These are phyloP conservation scores for Lathyrus aphaca DNA, from an alignment of 306 rosid genomes.

Conservation along the genomic window DNA sequence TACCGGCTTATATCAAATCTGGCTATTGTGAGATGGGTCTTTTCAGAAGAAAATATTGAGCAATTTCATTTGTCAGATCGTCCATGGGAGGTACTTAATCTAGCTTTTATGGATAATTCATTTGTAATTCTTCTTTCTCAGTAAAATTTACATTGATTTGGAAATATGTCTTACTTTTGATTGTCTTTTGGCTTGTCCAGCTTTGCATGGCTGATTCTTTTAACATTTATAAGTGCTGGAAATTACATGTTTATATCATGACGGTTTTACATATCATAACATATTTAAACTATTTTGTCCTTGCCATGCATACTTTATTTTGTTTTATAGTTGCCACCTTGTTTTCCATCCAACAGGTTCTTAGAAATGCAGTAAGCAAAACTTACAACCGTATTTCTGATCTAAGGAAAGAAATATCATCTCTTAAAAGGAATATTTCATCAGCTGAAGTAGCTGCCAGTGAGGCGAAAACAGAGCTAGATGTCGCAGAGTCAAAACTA, in stretches of 20 bases:
- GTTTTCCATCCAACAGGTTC: conserved; percentile 54
- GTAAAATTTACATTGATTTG: background rate
- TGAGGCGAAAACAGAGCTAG: conserved; percentile 66
- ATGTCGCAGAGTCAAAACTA: conserved; percentile 80
- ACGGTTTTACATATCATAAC: background rate
- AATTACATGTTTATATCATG: background rate
- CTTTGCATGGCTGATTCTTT: conserved; percentile 21
- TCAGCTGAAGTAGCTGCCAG: conserved; percentile 76
- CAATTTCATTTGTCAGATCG: conserved; percentile 89
- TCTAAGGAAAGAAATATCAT: conserved; percentile 85
- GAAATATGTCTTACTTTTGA: conserved; percentile 20
- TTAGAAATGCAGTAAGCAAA: conserved; percentile 87
- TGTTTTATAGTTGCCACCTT: conserved; percentile 9
- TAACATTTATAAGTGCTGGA: conserved; percentile 7
- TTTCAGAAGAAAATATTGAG: conserved; percentile 77
- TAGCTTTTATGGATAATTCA: conserved; percentile 15
- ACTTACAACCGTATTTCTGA: conserved; percentile 93
- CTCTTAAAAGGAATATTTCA: conserved; percentile 62
- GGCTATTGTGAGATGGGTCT: conserved; percentile 95
- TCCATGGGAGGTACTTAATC: conserved; percentile 88
- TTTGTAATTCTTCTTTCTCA: conserved; percentile 16
- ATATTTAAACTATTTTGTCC: conserved; percentile 20
- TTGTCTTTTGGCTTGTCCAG: conserved; percentile 13
- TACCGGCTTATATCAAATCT: conserved; percentile 91
- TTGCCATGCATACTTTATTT: background rate